Evolutionary conservation across 2,329 filamentous ascomycete genomes (phyloP).

Genomic region (Trichophyton verrucosum): DNA sequence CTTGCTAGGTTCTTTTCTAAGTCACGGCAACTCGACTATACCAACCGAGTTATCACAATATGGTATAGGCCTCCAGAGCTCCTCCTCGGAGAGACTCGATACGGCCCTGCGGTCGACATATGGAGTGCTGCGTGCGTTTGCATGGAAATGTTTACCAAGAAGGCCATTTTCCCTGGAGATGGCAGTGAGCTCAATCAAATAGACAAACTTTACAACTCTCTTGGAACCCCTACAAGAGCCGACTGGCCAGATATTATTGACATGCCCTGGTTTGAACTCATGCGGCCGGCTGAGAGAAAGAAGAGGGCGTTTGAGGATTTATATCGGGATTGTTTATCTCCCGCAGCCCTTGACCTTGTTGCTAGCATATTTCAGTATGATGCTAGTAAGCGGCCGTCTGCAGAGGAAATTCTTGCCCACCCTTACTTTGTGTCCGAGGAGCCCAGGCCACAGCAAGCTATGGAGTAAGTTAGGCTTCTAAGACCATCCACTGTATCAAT

Average conservation of each 20-base stretch:
- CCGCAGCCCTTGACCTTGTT: slow-evolving; percentile 72
- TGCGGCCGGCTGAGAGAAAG: slow-evolving; percentile 63
- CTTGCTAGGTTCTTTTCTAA: slow-evolving; percentile 95
- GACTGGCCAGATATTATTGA: slow-evolving; percentile 88
- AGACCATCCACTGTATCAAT: slow-evolving; percentile 3
- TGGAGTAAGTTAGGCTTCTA: slow-evolving; percentile 55
- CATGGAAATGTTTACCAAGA: slow-evolving; percentile 87
- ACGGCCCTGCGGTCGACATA: slow-evolving; percentile 80
- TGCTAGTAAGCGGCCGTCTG: slow-evolving; percentile 67
- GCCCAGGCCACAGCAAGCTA: slow-evolving; percentile 61
- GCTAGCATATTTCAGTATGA: slow-evolving; percentile 81
- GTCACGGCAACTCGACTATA: slow-evolving; percentile 82
- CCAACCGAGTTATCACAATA: slow-evolving; percentile 95
- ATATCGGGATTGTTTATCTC: slow-evolving; percentile 64
- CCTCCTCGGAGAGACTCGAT: slow-evolving; percentile 79
- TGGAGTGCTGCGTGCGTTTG: slow-evolving; percentile 97
- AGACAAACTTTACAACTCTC: slow-evolving; percentile 86
- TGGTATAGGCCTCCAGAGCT: slow-evolving; percentile 92
- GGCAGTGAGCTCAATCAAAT: slow-evolving; percentile 92
- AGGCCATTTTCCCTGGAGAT: slow-evolving; percentile 89
- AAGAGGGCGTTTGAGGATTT: slow-evolving; percentile 68
- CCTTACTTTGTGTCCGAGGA: slow-evolving; percentile 78
- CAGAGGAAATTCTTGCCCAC: slow-evolving; percentile 72
- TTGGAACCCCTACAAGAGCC: slow-evolving; percentile 71
- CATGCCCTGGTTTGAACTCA: slow-evolving; percentile 92